Evolutionary conservation across 2,329 filamentous ascomycete genomes (phyloP), one percentile per base, ranked within the genome.

Genomic region (Colletotrichum tamarilloi): DNA sequence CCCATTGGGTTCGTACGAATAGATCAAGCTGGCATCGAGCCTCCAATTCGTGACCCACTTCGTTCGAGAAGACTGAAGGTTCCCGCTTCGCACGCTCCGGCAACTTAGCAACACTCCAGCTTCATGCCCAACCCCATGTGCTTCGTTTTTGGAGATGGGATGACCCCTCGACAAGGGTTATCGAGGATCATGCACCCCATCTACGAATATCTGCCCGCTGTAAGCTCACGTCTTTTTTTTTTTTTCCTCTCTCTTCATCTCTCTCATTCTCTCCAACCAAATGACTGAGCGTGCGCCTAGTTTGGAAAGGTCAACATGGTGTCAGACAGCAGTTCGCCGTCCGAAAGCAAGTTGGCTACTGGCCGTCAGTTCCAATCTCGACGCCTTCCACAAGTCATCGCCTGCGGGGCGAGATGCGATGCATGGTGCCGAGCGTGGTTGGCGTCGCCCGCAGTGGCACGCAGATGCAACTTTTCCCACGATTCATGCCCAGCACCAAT

Each of bases 1-100:
- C 38, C 38, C 38, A 19, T 42, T 42, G 38, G 38, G 38, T 42
- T 42, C 38, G 46, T 57, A 56, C 38, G 38, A 6, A 62, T 49
- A 49, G 42, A 59, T 35, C 46, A 52, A 66, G 24, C 67, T 38
- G 52, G 71, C 71, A 71, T 65, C 60, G 66, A 73, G 60, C 67
- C 60, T 66, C 28, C 26, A 71, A 22, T n/a, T 32, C 32, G n/a
- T 49, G n/a, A n/a, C 58, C 62, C 62, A 72, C 68, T 46, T 63
- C 62, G 52, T 56, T 71, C 56, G 57, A 67, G 56, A 62, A 74
- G 62, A 24, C 57, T 30, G n/a, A 70, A 42, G 57, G 56, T 57
- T 65, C 30, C 60, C 60, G 22, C 56, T 26, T 30, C 19, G 11
- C 22, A 56, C 24, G 30, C 49, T 38, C 53, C 53, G 42, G 38